Evolutionary conservation across 306 rosid species (phyloP).

Genomic region (Quercus bicolor): DNA sequence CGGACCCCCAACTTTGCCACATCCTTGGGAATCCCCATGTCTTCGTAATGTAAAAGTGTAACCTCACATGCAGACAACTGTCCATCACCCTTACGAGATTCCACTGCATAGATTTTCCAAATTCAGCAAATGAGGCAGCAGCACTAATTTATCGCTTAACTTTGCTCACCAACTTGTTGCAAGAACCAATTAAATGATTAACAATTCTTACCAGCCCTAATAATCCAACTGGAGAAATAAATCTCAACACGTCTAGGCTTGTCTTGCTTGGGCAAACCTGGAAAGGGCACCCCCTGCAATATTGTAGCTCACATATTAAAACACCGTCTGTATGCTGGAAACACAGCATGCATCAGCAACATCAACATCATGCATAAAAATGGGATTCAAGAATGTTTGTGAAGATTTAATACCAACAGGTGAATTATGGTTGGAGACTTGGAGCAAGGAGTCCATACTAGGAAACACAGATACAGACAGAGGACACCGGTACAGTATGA

Average conservation of each 20-base stretch:
- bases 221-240: constrained; percentile 90
- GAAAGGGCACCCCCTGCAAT: constrained; percentile 75
- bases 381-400: no score
- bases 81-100: constrained; percentile 91
- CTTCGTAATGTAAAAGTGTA: constrained; percentile 83
- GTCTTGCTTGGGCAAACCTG: constrained; percentile 82
- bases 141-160: constrained; percentile 1
- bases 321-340: background rate
- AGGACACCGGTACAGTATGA: no score
- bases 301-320: constrained; percentile 30
- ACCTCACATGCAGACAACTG: constrained; percentile 90
- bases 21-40: constrained; percentile 99
- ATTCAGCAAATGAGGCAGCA: constrained; percentile 18
- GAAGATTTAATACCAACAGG: background rate
- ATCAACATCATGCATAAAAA: background rate
- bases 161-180: constrained; percentile 1
- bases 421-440: background rate
- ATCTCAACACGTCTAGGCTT: constrained; percentile 93
- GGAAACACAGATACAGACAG: no score
- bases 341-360: background rate
- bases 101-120: constrained; percentile 57
- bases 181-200: background rate
- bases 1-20: constrained; percentile 97
- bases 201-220: constrained; percentile 71
- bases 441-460: no score